A percentile compares a stretch with the other conserved stretches of the same genome.
These are phyloP conservation scores for Phoenix roebelenii DNA, from an alignment of 176 grass and related monocot genomes.

Conservation along the genomic window DNA sequence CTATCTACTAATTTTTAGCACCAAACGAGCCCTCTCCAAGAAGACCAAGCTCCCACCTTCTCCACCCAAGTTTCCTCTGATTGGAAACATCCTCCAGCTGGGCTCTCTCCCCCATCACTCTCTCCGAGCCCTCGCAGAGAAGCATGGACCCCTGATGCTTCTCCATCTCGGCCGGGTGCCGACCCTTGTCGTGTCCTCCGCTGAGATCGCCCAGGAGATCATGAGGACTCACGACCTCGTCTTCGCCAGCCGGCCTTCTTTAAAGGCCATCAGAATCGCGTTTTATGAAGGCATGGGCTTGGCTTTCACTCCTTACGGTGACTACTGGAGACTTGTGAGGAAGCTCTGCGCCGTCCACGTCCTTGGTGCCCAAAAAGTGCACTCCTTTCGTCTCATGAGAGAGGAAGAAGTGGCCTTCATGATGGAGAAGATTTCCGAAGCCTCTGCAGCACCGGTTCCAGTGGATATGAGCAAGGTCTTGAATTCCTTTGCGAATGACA, in stretches of 20 bases:
- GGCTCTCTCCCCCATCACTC: slow-evolving; percentile 12
- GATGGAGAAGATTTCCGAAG: background rate
- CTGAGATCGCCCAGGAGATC: slow-evolving; percentile 16
- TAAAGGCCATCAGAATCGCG: background rate
- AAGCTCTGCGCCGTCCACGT: slow-evolving; percentile 16
- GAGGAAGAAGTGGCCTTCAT: slow-evolving; percentile 14
- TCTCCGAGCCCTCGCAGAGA: slow-evolving; percentile 6
- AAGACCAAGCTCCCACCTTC: slow-evolving; percentile 13
- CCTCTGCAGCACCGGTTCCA: too few relatives aligned
- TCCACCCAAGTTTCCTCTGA: slow-evolving; percentile 18
- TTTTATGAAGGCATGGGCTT: background rate
- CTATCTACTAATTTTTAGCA: background rate
- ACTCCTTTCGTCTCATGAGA: slow-evolving; percentile 5
- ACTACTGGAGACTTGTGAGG: slow-evolving; percentile 15
- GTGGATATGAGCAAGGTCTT: background rate
- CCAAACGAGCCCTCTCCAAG: background rate
- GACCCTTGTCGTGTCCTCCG: slow-evolving; percentile 6
- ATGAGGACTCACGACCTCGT: slow-evolving; percentile 18
- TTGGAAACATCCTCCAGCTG: slow-evolving; percentile 21
- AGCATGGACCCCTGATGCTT: slow-evolving; percentile 19
- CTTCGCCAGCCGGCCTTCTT: slow-evolving; percentile 17
- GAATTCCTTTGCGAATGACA: background rate
- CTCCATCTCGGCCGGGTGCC: slow-evolving; percentile 6
- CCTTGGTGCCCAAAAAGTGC: background rate
- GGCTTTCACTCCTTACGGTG: slow-evolving; percentile 9